These are phyloP conservation scores for Beauveria asiatica DNA, from an alignment of 2,329 filamentous ascomycete species.

Conservation along the genomic window DNA sequence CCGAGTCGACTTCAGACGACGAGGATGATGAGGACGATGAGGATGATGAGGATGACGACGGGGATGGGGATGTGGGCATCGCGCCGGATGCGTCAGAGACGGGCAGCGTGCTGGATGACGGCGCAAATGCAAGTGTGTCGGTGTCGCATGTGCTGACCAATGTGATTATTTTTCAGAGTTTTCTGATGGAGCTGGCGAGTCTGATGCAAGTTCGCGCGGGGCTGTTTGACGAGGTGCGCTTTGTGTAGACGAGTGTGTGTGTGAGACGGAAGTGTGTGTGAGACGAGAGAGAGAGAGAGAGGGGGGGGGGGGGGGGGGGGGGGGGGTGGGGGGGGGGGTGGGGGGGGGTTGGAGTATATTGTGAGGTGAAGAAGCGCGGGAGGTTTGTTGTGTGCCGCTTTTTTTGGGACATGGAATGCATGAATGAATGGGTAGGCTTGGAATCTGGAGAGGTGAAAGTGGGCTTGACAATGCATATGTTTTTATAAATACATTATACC, in stretches of 20 bases:
- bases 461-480: too few relatives aligned
- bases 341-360: too few relatives aligned
- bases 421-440: too few relatives aligned
- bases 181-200: constrained; percentile 67
- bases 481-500: too few relatives aligned
- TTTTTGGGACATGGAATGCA: too few relatives aligned
- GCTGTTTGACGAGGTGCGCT: constrained; percentile 68
- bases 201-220: constrained; percentile 66
- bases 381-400: too few relatives aligned
- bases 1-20: background rate
- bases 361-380: too few relatives aligned
- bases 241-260: constrained; percentile 23
- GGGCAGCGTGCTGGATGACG: constrained; percentile 17
- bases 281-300: too few relatives aligned
- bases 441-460: too few relatives aligned
- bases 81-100: constrained; percentile 19
- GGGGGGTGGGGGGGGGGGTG: too few relatives aligned
- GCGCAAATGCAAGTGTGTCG: constrained; percentile 41
- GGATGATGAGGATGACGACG: constrained; percentile 14
- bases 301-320: too few relatives aligned
- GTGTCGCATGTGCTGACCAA: constrained; percentile 76
- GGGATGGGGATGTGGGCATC: constrained; percentile 14
- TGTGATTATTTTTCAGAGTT: constrained; percentile 69
- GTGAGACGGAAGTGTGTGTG: too few relatives aligned
- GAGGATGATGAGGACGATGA: constrained; percentile 17